Conservation (phyloP, 495 filamentous ascomycete species). For the Penicillium pulvis region DNA sequence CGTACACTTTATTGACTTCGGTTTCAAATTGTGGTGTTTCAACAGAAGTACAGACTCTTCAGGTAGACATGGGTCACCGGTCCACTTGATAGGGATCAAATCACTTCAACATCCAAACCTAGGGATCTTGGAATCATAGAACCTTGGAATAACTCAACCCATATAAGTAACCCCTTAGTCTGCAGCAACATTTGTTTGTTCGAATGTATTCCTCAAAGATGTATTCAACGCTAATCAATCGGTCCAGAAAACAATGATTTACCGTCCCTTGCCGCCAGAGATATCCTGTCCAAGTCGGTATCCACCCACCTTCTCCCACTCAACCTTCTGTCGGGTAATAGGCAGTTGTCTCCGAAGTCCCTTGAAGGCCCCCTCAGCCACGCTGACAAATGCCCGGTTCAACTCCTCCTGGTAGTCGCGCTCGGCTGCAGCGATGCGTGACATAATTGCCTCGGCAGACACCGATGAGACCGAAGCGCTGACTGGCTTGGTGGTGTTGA, state of each 20-base stretch:
- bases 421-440: constrained; percentile 75
- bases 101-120: too few species aligned
- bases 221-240: constrained; percentile 15
- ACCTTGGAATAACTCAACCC: background rate
- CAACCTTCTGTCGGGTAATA: constrained; percentile 96
- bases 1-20: too few species aligned
- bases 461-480: constrained; percentile 57
- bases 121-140: background rate
- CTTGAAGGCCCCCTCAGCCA: constrained; percentile 96
- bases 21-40: too few species aligned
- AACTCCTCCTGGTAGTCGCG: constrained; percentile 95
- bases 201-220: constrained; percentile 3
- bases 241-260: constrained; percentile 5
- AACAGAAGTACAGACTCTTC: too few species aligned
- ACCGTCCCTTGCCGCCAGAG: constrained; percentile 45
- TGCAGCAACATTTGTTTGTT: background rate
- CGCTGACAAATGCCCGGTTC: constrained; percentile 81
- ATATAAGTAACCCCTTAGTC: background rate
- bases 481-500: constrained; percentile 81
- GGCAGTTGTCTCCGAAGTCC: constrained; percentile 87
- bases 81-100: background rate
- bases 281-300: constrained; percentile 82
- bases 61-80: background rate
- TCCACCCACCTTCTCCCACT: constrained; percentile 99
- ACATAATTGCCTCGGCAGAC: constrained; percentile 67